These are phyloP conservation scores for Colletotrichum lini DNA, from an alignment of 2,329 filamentous ascomycete species.

Conservation along the genomic window DNA sequence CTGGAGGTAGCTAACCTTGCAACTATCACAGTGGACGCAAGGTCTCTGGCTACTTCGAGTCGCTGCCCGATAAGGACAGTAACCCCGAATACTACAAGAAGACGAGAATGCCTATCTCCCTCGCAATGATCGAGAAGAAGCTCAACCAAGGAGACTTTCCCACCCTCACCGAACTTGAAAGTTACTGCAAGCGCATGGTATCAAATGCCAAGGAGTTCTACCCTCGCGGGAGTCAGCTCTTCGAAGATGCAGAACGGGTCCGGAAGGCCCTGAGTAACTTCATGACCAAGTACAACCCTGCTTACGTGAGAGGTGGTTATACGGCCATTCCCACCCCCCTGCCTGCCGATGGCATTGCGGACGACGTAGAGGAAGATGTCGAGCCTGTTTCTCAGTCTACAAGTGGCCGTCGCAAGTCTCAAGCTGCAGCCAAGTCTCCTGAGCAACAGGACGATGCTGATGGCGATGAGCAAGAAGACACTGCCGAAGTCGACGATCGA, in stretches of 20 bases:
- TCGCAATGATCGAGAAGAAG: slow-evolving; percentile 83
- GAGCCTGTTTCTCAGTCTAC: slow-evolving; percentile 43
- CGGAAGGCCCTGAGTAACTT: slow-evolving; percentile 89
- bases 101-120: slow-evolving; percentile 83
- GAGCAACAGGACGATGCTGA: slow-evolving; percentile 50
- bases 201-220: slow-evolving; percentile 90
- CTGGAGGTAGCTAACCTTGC: slow-evolving; percentile 12
- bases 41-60: slow-evolving; percentile 82
- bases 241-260: slow-evolving; percentile 88
- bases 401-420: slow-evolving; percentile 31
- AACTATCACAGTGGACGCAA: slow-evolving; percentile 73
- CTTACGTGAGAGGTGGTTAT: slow-evolving; percentile 78
- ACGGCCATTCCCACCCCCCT: slow-evolving; percentile 81
- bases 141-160: slow-evolving; percentile 78
- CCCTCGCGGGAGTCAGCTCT: slow-evolving; percentile 78
- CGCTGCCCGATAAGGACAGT: slow-evolving; percentile 73
- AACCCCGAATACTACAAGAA: slow-evolving; percentile 84
- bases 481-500: slow-evolving; percentile 45
- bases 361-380: slow-evolving; percentile 33
- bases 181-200: slow-evolving; percentile 90
- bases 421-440: slow-evolving; percentile 36
- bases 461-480: slow-evolving; percentile 47
- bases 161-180: slow-evolving; percentile 81
- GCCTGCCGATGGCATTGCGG: slow-evolving; percentile 63
- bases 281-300: slow-evolving; percentile 90